Conservation (phyloP, 2,329 filamentous ascomycete species). For the Colletotrichum paranaense region DNA sequence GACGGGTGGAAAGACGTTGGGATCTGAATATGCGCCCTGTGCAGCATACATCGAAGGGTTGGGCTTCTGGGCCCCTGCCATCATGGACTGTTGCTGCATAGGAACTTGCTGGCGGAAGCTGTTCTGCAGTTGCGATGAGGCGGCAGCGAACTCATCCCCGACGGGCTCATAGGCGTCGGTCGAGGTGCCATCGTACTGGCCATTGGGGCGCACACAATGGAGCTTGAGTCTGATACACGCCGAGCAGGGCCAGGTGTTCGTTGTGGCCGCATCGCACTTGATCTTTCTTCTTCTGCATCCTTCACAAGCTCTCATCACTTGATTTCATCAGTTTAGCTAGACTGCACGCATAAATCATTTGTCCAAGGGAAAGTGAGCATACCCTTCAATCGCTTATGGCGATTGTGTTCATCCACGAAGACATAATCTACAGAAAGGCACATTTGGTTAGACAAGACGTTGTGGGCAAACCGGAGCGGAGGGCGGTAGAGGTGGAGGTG, state of each 20-base stretch:
- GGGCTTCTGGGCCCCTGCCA: constrained; percentile 54
- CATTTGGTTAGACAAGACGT: constrained; percentile 43
- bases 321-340: constrained; percentile 17
- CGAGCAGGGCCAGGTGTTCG: constrained; percentile 97
- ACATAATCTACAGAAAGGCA: constrained; percentile 81
- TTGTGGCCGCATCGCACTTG: constrained; percentile 96
- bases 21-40: constrained; percentile 60
- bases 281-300: constrained; percentile 96
- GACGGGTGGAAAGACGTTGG: constrained; percentile 58
- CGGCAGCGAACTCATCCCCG: constrained; percentile 47
- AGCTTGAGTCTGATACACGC: constrained; percentile 93
- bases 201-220: constrained; percentile 90
- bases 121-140: constrained; percentile 53
- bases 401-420: constrained; percentile 98
- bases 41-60: constrained; percentile 59
- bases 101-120: constrained; percentile 63
- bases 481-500: constrained; percentile 8
- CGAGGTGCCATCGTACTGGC: constrained; percentile 74
- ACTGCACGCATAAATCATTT: not conserved
- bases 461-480: not conserved
- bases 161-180: constrained; percentile 58
- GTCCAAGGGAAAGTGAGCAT: constrained; percentile 41
- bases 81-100: constrained; percentile 60
- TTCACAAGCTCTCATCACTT: constrained; percentile 97
- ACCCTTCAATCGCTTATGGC: constrained; percentile 97